Base-by-base conservation (phyloP, 768 basidiomycete genomes). In the Pleurotus tuoliensis region DNA sequence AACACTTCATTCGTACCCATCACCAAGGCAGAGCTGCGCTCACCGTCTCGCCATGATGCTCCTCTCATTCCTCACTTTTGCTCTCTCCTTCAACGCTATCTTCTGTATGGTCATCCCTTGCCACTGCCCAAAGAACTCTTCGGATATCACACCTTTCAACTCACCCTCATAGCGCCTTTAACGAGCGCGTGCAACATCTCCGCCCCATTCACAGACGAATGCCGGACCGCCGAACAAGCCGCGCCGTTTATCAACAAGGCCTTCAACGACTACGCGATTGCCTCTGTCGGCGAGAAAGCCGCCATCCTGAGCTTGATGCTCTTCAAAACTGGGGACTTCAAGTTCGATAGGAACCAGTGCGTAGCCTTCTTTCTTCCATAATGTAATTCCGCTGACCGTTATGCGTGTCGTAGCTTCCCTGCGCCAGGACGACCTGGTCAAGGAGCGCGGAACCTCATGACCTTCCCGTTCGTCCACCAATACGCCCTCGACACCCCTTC, bases 221-320 rank as follows among this genome's bases (percentile, higher is more conserved):
- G 56, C 34, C 44, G 56, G 11, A 56, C 44, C 1, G 56, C 56
- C 22, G 13, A n/a, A 18, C 56, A 56, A 47, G 56, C 56, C 18
- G 46, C 47, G 7, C 56, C 56, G 7, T 49, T 56, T 12, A 47
- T 56, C 15, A 38, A 47, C 47, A 40, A 47, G 16, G 56, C 46
- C 13, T 56, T 56, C 56, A 27, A 47, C 15, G 56, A 56, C 24
- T 56, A 56, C 56, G 47, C 48, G 12, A 56, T 56, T 18, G 11
- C 30, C 16, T 27, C 46, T 9, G 56, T 50, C 15, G 47, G 56
- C 9, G 56, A 56, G 38, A 47, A 50, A 40, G 56, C 56, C 12
- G 56, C 56, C 12, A 47, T 56, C 16, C 30, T 56, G 27, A 56
- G 56, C 47, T 56, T 47, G 56, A 56, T 56, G 56, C 38, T 56